These are phyloP conservation scores for Pseudopyricularia cyperi DNA, from an alignment of 2,329 filamentous ascomycete genomes.

Conservation along the genomic window DNA sequence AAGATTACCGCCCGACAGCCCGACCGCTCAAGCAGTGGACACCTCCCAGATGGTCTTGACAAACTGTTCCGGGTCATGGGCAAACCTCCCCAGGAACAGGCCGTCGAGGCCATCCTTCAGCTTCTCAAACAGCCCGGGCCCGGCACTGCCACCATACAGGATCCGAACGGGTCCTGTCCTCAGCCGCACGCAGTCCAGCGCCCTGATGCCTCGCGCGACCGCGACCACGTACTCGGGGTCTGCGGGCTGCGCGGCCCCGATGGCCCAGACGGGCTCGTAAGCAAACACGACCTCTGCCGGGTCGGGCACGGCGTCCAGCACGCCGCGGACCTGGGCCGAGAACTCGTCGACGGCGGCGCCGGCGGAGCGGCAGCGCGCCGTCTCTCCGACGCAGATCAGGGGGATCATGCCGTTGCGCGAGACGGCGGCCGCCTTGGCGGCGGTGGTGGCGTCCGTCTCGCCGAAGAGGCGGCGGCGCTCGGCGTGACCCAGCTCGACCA, in stretches of 20 bases:
- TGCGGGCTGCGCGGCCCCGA: background rate
- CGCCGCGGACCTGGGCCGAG: conserved; percentile 47
- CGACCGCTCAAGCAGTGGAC: conserved; percentile 25
- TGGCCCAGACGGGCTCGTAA: background rate
- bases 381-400: conserved; percentile 70
- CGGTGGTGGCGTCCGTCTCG: conserved; percentile 59
- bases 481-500: conserved; percentile 73
- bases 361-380: conserved; percentile 36
- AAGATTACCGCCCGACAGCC: no score
- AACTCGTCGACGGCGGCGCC: conserved; percentile 53
- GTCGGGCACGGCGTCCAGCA: conserved; percentile 46
- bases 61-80: conserved; percentile 61
- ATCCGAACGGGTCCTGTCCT: conserved; percentile 51
- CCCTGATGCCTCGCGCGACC: conserved; percentile 57
- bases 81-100: conserved; percentile 70
- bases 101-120: conserved; percentile 63
- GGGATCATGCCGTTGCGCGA: conserved; percentile 60
- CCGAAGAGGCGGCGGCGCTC: conserved; percentile 60
- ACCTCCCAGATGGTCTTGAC: conserved; percentile 62
- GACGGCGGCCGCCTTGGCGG: conserved; percentile 24
- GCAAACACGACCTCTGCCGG: conserved; percentile 55
- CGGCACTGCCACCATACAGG: conserved; percentile 73
- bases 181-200: conserved; percentile 8
- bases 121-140: conserved; percentile 59
- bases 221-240: background rate